Evolutionary conservation across 768 basidiomycete genomes (phyloP).

Genomic region (Pisolithus albus): DNA sequence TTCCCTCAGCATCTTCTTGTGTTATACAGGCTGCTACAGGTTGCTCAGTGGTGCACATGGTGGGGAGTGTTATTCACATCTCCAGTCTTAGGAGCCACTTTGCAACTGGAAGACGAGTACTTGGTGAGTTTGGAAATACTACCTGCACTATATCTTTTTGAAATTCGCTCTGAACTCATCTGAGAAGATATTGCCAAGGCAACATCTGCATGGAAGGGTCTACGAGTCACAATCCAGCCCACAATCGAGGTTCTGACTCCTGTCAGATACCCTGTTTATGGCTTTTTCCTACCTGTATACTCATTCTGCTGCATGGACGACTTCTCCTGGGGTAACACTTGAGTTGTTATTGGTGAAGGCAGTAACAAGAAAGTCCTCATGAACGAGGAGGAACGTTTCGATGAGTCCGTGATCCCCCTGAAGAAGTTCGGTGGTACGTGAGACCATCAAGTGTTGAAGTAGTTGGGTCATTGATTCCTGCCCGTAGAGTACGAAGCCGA

Average conservation of each 20-base stretch:
- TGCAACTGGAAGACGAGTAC: too few species aligned
- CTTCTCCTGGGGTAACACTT: conserved; percentile 92
- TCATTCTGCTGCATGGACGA: conserved; percentile 99
- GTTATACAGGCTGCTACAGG: too few species aligned
- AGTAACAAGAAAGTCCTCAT: conserved; percentile 90
- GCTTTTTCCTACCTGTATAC: conserved; percentile 90
- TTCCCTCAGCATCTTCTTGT: too few species aligned
- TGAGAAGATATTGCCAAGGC: too few species aligned
- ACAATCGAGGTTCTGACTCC: conserved; percentile 8
- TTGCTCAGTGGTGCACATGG: too few species aligned
- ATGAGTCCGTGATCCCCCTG: conserved; percentile 96
- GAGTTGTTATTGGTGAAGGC: conserved; percentile 90
- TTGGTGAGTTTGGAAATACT: too few species aligned
- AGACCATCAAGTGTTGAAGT: neutral
- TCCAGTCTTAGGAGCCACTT: too few species aligned
- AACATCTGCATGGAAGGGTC: too few species aligned
- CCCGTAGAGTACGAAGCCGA: conserved; percentile 84
- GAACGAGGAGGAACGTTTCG: conserved; percentile 93
- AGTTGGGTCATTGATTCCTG: conserved; percentile 3
- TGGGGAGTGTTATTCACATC: too few species aligned
- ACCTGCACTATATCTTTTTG: too few species aligned
- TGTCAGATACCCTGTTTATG: conserved; percentile 82
- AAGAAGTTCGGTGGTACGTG: conserved; percentile 92
- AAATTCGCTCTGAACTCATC: too few species aligned
- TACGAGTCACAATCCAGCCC: too few species aligned